These are phyloP conservation scores for Crithidia expoeki DNA, from an alignment of 208 protist genomes.

Conservation along the genomic window DNA sequence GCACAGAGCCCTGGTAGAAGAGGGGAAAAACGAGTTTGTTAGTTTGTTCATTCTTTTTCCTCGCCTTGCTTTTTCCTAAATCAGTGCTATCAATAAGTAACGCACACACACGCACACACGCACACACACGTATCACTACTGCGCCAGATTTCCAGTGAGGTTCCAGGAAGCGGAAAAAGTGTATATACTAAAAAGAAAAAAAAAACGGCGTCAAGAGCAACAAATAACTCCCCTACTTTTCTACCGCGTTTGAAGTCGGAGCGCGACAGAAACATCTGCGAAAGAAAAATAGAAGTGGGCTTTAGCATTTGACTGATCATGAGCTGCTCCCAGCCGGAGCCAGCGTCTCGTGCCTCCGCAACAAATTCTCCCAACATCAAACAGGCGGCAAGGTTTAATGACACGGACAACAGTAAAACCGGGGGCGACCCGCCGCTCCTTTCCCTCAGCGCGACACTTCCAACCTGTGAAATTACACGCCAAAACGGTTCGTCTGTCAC, in stretches of 20 bases:
- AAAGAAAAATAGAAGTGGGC: too few species aligned
- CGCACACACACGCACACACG: too few species aligned
- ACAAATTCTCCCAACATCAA: background rate
- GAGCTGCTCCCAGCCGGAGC: background rate
- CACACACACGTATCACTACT: too few species aligned
- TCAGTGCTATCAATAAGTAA: too few species aligned
- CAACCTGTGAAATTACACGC: background rate
- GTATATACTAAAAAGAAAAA: slow-evolving; percentile 1
- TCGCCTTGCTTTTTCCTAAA: too few species aligned
- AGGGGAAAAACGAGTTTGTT: too few species aligned
- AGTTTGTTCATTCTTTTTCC: too few species aligned
- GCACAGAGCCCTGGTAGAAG: too few species aligned
- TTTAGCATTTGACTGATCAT: background rate
- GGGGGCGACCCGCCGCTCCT: background rate
- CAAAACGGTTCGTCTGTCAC: background rate
- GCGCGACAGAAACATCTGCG: too few species aligned
- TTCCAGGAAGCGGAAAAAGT: too few species aligned
- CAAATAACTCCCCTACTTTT: background rate
- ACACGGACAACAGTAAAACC: background rate
- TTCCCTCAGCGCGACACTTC: background rate
- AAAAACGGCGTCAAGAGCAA: slow-evolving; percentile 10
- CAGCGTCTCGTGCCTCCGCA: background rate
- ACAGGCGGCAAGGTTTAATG: background rate
- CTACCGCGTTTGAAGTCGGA: too few species aligned
- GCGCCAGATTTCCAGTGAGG: too few species aligned